Percentiles rank a stretch among this genome's conserved stretches.
phyloP scores from a whole-genome alignment of 371 early-diverging fungal genomes.

The Catenaria anguillulae region DNA sequence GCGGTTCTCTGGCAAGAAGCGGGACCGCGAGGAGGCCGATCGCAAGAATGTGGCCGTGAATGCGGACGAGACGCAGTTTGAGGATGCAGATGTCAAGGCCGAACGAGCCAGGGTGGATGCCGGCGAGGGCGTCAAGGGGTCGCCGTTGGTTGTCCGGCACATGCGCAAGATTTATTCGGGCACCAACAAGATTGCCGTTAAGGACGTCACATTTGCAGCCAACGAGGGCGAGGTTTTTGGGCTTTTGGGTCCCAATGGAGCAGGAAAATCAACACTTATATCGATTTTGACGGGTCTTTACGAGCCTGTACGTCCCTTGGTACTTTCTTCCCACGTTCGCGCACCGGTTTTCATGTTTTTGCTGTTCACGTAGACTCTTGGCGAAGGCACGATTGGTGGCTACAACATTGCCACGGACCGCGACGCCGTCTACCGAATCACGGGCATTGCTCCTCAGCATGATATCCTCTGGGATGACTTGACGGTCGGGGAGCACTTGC shows the following conservation, averaged over 20 bases:
- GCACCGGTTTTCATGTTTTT: too few species aligned
- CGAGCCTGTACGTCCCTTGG: conserved; percentile 22
- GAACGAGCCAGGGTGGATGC: conserved; percentile 34
- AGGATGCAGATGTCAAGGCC: conserved; percentile 42
- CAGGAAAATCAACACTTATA: conserved; percentile 49
- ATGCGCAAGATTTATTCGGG: conserved; percentile 43
- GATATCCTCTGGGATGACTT: conserved; percentile 63
- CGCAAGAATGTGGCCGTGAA: conserved; percentile 1
- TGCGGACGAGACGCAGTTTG: conserved; percentile 16
- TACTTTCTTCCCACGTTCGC: too few species aligned
- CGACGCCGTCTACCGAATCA: conserved; percentile 41
- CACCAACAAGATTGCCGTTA: conserved; percentile 45
- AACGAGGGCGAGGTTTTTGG: conserved; percentile 45
- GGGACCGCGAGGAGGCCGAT: conserved; percentile 5
- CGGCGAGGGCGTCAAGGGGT: conserved; percentile 15
- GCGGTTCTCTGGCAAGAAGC: conserved; percentile 15
- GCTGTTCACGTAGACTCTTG: conserved; percentile 24
- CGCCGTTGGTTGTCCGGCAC: conserved; percentile 36
- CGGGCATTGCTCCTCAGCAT: conserved; percentile 59
- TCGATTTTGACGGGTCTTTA: conserved; percentile 51
- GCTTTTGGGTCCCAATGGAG: conserved; percentile 28
- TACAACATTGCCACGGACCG: conserved; percentile 38
- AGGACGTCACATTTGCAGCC: conserved; percentile 46
- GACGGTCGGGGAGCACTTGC: conserved; percentile 52
- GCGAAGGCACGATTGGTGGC: conserved; percentile 42